Evolutionary conservation across 352 stramenopile species (phyloP).

Genomic region (Globisporangium alternatum): DNA sequence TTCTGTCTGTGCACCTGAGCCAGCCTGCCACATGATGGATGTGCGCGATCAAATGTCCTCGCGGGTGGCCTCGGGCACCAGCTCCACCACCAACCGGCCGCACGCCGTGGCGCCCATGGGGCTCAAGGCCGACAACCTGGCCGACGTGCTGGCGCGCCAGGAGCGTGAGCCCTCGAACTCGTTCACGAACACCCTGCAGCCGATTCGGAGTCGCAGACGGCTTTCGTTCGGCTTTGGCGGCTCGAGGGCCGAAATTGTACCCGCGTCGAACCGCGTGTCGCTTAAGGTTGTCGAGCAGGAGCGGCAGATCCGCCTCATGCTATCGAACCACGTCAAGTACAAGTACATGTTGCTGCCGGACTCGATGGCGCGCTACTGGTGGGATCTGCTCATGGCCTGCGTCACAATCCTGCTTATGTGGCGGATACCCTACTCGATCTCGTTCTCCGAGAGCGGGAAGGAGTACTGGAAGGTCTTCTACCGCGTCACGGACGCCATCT

Average conservation of each 20-base stretch:
- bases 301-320: conserved; percentile 33
- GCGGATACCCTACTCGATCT: conserved; percentile 56
- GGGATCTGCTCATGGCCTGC: conserved; percentile 50
- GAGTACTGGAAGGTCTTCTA: conserved; percentile 52
- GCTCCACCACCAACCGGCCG: not conserved
- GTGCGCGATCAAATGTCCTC: not conserved
- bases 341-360: conserved; percentile 50
- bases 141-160: not conserved
- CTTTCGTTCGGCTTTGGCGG: conserved; percentile 12
- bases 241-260: conserved; percentile 38
- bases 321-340: conserved; percentile 23
- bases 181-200: conserved; percentile 9
- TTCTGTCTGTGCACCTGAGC: not conserved
- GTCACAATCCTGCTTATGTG: conserved; percentile 57
- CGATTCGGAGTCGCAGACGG: conserved; percentile 6
- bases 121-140: not conserved
- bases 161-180: not conserved
- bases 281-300: conserved; percentile 55
- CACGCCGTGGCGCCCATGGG: not conserved
- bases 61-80: not conserved
- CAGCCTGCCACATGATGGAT: not conserved
- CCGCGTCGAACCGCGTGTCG: conserved; percentile 51
- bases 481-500: conserved; percentile 43
- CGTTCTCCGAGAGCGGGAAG: conserved; percentile 40
- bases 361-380: conserved; percentile 42